Base-by-base conservation (phyloP, 441 rosid genomes). In the Codiaeum variegatum region DNA sequence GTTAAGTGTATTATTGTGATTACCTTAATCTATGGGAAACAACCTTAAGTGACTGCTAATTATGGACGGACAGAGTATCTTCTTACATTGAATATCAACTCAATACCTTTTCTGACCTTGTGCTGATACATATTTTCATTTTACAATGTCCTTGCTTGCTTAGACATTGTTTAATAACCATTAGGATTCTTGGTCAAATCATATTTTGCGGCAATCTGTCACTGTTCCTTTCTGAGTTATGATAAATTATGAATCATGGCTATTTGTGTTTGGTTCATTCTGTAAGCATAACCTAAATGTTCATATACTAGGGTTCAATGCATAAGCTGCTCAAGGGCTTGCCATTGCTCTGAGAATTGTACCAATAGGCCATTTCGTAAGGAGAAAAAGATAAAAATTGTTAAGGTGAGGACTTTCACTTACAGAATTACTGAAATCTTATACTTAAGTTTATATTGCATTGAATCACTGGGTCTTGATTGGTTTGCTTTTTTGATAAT, bases 281-380 rank as follows among this genome's bases (percentile, higher is more conserved):
- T 55, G 3, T 71, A 15, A 26, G 28, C 28, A 29, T 74, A 44
- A 16, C 55, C 26, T 66, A 62, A 66, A 62, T 66, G 1, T 56
- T 58, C 12, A 58, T 56, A 23, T 66, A 9, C 34, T 69, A 92
- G 98, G 85, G 90, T 88, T 75, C 98, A 94, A 83, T 87, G 93
- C 72, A 75, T 94, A 75, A 94, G 99, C 83, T 94, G 99, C 85
- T 92, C 99, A 34, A 88, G 83, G 85, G 84, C 88, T 79, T 94
- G 99, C 69, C 83, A 77, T 72, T 94, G 99, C 80, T 79, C 93
- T 28, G 97, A 90, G 73, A 83, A 81, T 72, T 94, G 99, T 87
- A 82, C 81, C 73, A 94, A 94, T 81, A 91, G 97, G 82, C 99
- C 98, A 72, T 94, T 92, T 81, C 90, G 92, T 75, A 92, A 84